Conservation (phyloP, 495 filamentous ascomycete genomes). For the Aspergillus affinis region DNA sequence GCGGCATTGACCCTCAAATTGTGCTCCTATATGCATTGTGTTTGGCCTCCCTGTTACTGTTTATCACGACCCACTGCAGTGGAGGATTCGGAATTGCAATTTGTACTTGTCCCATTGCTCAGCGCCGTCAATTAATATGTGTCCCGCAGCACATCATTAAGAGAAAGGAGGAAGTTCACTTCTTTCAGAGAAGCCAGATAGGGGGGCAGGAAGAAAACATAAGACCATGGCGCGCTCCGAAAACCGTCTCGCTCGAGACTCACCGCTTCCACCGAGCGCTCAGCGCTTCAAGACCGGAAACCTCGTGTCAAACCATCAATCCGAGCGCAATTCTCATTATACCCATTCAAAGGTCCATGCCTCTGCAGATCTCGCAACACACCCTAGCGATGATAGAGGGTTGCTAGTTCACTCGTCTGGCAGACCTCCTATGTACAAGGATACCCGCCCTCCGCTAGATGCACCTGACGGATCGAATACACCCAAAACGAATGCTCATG, state of each 20-base stretch:
- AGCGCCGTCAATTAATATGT: neutral
- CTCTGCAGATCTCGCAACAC: constrained; percentile 6
- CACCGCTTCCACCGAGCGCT: constrained; percentile 16
- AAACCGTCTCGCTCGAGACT: constrained; percentile 19
- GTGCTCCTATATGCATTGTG: neutral
- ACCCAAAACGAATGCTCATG: neutral
- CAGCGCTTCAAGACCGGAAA: constrained; percentile 16
- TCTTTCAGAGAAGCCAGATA: constrained; percentile 1
- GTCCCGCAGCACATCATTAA: constrained; percentile 5
- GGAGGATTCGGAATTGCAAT: neutral
- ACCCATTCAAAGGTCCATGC: constrained; percentile 8
- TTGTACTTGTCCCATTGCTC: neutral
- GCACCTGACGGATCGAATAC: neutral
- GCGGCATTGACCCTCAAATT: neutral
- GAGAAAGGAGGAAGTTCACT: neutral
- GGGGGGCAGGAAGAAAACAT: neutral
- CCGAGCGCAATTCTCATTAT: constrained; percentile 12
- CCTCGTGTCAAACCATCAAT: constrained; percentile 11
- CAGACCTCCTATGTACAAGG: constrained; percentile 13
- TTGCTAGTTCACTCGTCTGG: constrained; percentile 14
- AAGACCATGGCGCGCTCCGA: constrained; percentile 27
- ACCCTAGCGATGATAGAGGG: constrained; percentile 10
- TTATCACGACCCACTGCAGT: neutral
- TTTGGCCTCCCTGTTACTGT: neutral
- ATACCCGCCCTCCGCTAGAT: constrained; percentile 12